Base-by-base conservation (phyloP, 768 basidiomycete genomes). In the Terana coerulea region DNA sequence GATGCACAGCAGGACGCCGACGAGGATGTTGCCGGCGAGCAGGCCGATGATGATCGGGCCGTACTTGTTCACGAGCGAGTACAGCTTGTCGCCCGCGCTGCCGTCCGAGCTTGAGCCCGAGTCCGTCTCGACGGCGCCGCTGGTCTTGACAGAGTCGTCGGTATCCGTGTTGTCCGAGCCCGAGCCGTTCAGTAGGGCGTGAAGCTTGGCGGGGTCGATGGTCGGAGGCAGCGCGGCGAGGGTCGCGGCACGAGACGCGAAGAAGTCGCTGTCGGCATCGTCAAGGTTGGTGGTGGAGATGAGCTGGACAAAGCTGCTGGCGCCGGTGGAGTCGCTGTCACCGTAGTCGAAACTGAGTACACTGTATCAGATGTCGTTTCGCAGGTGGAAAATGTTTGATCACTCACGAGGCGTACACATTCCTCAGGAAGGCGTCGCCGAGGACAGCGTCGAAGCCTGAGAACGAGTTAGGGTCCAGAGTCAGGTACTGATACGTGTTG, bases 351-450 rank as follows among this genome's bases (percentile, higher is more conserved):
- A 63, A 2, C 59, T 60, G 42, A 5, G 10, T 2, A 12, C 24
- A 10, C 26, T 9, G 28, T 31, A 44, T 14, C 34, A 39, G 19
- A 14, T 14, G 41, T 29, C 15, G 6, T 24, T 29, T 39, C 3
- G 15, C 14, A 5, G 19, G 29, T 10, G 17, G 25, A 39, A 5
- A 19, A 29, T 11, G n/a, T 28, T 34, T 3, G 24, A 22, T n/a
- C 5, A 59, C 64, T 58, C 52, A 71, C 62, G 68, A 56, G 11
- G 60, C 60, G 53, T 70, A 70, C 30, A 67, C 64, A 49, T 67
- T 69, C 21, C 66, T 61, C 19, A 71, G 60, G 61, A 71, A 66
- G 19, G 64, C 56, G 51, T 67, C 67, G 9, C 70, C 69, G 17
- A 69, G 61, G 29, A 69, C 54, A n/a, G 65, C 54, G 49, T 68